Percentiles rank a stretch among this genome's conserved stretches.
These are phyloP conservation scores for Poa pratensis DNA, from an alignment of 176 grass and related monocot genomes.

Conservation along the genomic window DNA sequence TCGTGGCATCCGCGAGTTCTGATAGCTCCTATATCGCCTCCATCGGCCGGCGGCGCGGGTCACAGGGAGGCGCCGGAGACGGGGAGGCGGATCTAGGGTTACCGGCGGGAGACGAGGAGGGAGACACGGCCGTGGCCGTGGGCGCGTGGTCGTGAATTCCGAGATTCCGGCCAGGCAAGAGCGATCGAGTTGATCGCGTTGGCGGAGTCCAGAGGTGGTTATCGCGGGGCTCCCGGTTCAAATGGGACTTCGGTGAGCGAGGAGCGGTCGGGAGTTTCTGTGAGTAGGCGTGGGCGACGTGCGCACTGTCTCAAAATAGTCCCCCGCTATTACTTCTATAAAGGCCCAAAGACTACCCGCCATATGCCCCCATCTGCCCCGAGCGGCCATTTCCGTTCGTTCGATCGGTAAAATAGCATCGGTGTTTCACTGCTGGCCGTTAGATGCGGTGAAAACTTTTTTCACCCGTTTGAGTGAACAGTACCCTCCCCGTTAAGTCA, in stretches of 20 bases:
- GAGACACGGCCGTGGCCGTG: background rate
- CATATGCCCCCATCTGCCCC: no score
- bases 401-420: no score
- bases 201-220: background rate
- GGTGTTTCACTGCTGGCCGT: no score
- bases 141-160: background rate
- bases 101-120: background rate
- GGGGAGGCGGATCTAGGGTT: slow-evolving; percentile 41
- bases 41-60: slow-evolving; percentile 31
- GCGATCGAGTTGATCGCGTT: slow-evolving; percentile 18
- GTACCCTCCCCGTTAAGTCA: no score
- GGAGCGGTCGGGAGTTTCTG: background rate
- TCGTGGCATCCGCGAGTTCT: slow-evolving; percentile 68
- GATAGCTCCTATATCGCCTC: slow-evolving; percentile 78
- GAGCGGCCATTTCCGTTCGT: no score
- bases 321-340: no score
- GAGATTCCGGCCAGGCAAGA: background rate
- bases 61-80: background rate
- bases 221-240: background rate
- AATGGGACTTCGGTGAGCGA: background rate
- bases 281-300: background rate
- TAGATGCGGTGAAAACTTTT: no score
- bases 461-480: no score
- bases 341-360: no score
- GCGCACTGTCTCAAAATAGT: no score